Conservation (phyloP, 306 rosid species). For the Erythrophleum fordii region DNA sequence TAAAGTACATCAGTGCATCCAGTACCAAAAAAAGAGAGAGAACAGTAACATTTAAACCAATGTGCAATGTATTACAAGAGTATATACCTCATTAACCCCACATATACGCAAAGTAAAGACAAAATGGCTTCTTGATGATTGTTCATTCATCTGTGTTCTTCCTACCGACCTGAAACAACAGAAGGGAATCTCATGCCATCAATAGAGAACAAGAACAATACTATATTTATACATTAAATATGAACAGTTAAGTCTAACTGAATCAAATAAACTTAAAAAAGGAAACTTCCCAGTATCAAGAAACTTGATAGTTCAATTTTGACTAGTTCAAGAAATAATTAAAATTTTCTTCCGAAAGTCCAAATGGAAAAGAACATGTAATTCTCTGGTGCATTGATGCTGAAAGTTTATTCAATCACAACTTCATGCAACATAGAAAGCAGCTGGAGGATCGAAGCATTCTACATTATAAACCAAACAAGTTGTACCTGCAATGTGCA, state of each 20-base stretch:
- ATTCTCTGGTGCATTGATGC: slow-evolving; percentile 9
- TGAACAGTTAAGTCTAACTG: background rate
- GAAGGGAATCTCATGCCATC: slow-evolving; percentile 6
- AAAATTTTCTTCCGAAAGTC: slow-evolving; percentile 24
- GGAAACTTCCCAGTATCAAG: background rate
- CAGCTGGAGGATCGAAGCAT: slow-evolving; percentile 13
- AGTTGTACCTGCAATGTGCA: slow-evolving; percentile 74
- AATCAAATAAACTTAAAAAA: slow-evolving; percentile 7
- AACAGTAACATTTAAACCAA: background rate
- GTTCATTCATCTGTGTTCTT: slow-evolving; percentile 94
- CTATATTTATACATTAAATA: background rate
- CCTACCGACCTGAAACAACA: slow-evolving; percentile 77
- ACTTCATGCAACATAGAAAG: background rate
- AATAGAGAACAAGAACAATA: slow-evolving; percentile 14
- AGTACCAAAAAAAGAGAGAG: background rate
- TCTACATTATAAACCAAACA: background rate
- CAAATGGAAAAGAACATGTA: slow-evolving; percentile 12
- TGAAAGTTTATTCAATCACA: slow-evolving; percentile 20
- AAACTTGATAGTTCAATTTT: slow-evolving; percentile 2
- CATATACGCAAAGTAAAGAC: slow-evolving; percentile 90
- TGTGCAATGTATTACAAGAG: background rate
- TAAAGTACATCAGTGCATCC: slow-evolving; percentile 30
- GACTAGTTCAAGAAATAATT: background rate
- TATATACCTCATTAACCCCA: slow-evolving; percentile 79
- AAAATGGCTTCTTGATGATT: slow-evolving; percentile 93